Evolutionary conservation across 108 stramenopile genomes (phyloP), one percentile per base, ranked within the genome.

Genomic region (Cylindrotheca fusiformis): DNA sequence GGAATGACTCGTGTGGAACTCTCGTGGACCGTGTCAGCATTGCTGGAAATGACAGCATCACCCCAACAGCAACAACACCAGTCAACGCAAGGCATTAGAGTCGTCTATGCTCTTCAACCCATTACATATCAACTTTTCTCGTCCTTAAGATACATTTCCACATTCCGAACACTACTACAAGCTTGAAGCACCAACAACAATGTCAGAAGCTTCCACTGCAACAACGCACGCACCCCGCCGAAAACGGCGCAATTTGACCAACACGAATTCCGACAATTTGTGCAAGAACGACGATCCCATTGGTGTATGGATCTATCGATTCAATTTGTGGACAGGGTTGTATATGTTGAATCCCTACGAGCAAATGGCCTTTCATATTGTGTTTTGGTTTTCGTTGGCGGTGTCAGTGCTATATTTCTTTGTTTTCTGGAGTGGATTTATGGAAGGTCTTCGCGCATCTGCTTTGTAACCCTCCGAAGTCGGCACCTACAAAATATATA

Each of bases 331-430:
- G 88, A 85, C 88, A 2, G 88, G 88, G 0, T 59, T 90, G 8
- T 90, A 86, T 73, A 90, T 90, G 88, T 61, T 90, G 56, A 86
- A 90, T 50, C 76, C 81, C 10, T 82, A 79, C 32, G 88, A 90
- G 55, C 79, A 83, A 32, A 8, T 76, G 52, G 73, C 74, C 14
- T 79, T 90, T 52, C 74, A 90, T 53, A 22, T 86, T 17, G 63
- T 90, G 27, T 78, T 83, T 52, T 78, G 84, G 53, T 74, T 67
- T 32, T 58, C 65, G 1, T 28, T 74, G 0, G 31, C 58, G 31
- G 72, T 67, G 14, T 74, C 72, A 10, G 4, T 74, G 53, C 29
- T 65, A 18, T 67, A 74, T 52, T 53, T 67, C 32, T 61, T 52
- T 44, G 65, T 67, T 46, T 74, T 74, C 54, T 64, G 71, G 71